Evolutionary conservation across 305 asterid species (phyloP).

Genomic region (Solanum chacoense): DNA sequence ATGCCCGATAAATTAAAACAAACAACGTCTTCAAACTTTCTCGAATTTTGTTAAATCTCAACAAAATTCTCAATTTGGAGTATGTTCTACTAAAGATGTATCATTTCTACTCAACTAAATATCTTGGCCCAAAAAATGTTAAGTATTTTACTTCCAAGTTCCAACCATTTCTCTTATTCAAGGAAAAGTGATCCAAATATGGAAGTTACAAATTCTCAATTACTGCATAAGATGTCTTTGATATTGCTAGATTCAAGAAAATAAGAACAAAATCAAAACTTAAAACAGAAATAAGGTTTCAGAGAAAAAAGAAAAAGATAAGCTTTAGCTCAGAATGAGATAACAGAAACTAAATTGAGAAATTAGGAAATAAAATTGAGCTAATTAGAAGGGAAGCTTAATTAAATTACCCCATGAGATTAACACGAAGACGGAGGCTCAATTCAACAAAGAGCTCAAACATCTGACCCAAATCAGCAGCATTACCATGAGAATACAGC

Average conservation of each 20-base stretch:
- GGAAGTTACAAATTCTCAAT: not conserved
- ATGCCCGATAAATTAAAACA: not conserved
- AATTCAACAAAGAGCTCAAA: conserved; percentile 91
- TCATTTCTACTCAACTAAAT: not conserved
- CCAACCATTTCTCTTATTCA: not conserved
- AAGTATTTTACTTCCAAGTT: not conserved
- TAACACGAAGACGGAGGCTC: conserved; percentile 78
- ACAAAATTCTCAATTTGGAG: not conserved
- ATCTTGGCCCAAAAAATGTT: not conserved
- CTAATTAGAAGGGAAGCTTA: not conserved
- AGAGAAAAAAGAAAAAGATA: not conserved
- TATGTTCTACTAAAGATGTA: not conserved
- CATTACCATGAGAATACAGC: conserved; percentile 95
- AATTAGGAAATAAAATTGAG: not conserved
- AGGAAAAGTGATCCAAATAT: not conserved
- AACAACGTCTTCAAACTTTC: not conserved
- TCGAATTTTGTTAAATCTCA: not conserved
- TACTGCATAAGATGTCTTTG: not conserved
- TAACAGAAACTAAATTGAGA: not conserved
- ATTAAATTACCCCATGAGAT: conserved; percentile 76
- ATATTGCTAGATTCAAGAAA: not conserved
- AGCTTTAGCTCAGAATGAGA: not conserved
- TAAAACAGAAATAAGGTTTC: not conserved
- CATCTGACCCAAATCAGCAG: conserved; percentile 99
- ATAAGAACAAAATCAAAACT: not conserved